A percentile compares a stretch with the other conserved stretches of the same genome.
Evolutionary conservation across 1,284 basidiomycete species (phyloP).

Genomic region (Pascua guehoae): DNA sequence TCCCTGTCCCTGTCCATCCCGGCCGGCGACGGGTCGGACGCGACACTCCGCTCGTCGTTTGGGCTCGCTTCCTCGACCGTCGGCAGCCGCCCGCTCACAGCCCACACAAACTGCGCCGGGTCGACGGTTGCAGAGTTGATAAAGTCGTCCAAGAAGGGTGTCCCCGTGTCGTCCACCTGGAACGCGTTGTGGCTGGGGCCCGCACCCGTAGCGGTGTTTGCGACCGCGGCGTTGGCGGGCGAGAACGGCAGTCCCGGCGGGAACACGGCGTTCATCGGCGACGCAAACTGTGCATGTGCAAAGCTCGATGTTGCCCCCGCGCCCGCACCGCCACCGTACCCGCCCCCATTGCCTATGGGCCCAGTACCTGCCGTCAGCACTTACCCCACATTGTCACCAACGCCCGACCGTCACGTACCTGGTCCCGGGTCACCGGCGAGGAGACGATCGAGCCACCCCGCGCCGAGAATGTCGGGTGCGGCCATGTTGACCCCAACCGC

Average conservation of each 20-base stretch:
- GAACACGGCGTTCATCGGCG: background rate
- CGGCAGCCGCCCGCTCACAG: constrained; percentile 24
- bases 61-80: constrained; percentile 25
- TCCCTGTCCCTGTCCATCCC: too few relatives aligned
- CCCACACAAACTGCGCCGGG: constrained; percentile 26
- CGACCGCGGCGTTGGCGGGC: background rate
- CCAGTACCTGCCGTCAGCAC: background rate
- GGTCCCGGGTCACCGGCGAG: constrained; percentile 3
- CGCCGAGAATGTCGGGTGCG: constrained; percentile 1
- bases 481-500: too few relatives aligned
- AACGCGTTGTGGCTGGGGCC: too few relatives aligned
- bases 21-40: background rate
- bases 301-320: background rate
- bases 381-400: too few relatives aligned
- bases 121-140: constrained; percentile 9
- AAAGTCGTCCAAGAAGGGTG: too few relatives aligned
- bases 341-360: background rate
- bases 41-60: constrained; percentile 14
- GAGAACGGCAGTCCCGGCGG: background rate
- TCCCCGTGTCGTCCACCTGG: too few relatives aligned
- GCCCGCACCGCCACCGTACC: background rate
- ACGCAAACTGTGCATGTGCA: background rate
- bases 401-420: too few relatives aligned
- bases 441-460: constrained; percentile 14
- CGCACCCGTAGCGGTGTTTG: too few relatives aligned